phyloP scores from a whole-genome alignment of 305 asterid genomes.

The Fraxinus velutina region DNA sequence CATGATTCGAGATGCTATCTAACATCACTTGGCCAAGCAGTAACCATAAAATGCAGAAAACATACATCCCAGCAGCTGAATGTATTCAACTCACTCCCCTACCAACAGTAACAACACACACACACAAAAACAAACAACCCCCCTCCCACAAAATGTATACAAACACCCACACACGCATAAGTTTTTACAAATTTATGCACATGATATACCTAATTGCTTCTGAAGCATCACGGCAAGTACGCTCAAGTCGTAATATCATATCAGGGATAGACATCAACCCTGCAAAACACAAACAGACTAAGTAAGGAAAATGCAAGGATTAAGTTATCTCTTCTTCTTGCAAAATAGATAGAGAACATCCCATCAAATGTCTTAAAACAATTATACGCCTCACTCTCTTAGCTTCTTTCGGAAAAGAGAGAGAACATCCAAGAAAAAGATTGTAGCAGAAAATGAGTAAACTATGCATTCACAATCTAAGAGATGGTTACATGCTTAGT shows the following conservation, averaged over 20 bases:
- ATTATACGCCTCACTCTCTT: not conserved
- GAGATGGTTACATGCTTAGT: not conserved
- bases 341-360: not conserved
- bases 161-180: not conserved
- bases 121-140: not conserved
- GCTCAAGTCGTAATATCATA: conserved; percentile 75
- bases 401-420: conserved; percentile 3
- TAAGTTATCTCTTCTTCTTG: not conserved
- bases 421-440: conserved; percentile 10
- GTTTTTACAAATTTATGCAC: conserved; percentile 10
- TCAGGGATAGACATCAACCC: conserved; percentile 86
- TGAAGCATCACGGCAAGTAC: conserved; percentile 78
- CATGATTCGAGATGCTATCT: conserved; percentile 4
- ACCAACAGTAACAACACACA: not conserved
- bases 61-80: not conserved
- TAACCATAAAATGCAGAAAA: not conserved
- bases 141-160: not conserved
- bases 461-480: conserved; percentile 1
- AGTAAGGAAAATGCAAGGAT: not conserved
- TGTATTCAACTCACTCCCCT: not conserved
- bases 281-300: conserved; percentile 40
- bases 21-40: not conserved
- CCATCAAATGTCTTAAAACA: not conserved
- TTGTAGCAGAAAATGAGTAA: not conserved
- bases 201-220: conserved; percentile 70